phyloP scores from a whole-genome alignment of 495 filamentous ascomycete species.

The Bathelium albidoporum region DNA sequence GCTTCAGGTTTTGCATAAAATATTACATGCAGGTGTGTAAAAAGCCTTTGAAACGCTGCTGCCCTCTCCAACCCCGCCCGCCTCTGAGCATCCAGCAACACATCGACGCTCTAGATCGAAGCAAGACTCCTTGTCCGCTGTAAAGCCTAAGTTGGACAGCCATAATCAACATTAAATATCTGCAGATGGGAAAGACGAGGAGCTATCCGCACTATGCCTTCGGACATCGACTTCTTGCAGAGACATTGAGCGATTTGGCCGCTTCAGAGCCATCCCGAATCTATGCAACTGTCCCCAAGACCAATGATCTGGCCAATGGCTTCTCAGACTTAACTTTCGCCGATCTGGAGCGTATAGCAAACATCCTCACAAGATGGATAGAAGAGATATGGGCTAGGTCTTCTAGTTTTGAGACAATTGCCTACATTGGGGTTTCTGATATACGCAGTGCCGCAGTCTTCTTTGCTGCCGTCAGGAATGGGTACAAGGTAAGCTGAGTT shows the following conservation, averaged over 20 bases:
- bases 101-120: too few relatives aligned
- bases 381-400: background rate
- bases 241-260: background rate
- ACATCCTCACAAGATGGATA: background rate
- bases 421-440: constrained; percentile 14
- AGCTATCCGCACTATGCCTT: background rate
- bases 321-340: background rate
- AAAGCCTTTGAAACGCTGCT: too few relatives aligned
- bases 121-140: too few relatives aligned
- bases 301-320: background rate
- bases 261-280: background rate
- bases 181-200: background rate
- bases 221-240: background rate
- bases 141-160: too few relatives aligned
- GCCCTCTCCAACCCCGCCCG: too few relatives aligned
- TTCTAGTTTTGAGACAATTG: constrained; percentile 9
- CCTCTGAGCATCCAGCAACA: too few relatives aligned
- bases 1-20: too few relatives aligned
- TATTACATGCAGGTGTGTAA: too few relatives aligned
- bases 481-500: constrained; percentile 11
- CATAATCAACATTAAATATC: background rate
- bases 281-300: background rate
- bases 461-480: constrained; percentile 14
- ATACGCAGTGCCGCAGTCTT: constrained; percentile 10
- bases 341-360: background rate